Base-by-base conservation (phyloP, 495 filamentous ascomycete genomes). In the Gamarada debralockiae region DNA sequence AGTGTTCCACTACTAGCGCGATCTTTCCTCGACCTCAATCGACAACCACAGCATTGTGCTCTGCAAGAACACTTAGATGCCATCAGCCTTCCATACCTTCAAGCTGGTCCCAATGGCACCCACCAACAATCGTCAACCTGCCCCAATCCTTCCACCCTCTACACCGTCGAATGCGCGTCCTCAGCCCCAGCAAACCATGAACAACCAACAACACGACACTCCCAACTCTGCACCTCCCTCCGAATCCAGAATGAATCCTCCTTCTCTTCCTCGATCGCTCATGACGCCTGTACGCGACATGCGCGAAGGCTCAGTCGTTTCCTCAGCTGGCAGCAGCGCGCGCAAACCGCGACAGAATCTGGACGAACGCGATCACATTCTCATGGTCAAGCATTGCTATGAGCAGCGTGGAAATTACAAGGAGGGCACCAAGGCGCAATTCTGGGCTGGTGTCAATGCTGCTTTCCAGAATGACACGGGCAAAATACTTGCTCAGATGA, bases 401-500 rank as follows among this genome's bases (percentile, higher is more conserved):
- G 60, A 63, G 50, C 56, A 63, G 23, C 44, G 50, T 12, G 46
- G 51, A 6, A 44, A 53, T 23, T 63, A 40, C 31, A 63, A 63
- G 33, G 60, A 63, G 50, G 60, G 60, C 3, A 59, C 60, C 6
- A 63, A 63, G 20, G 55, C 60, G 8, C 56, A 59, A 40, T 63
- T 63, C 50, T 63, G 60, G 60, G 44, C 48, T 2, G 53, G 52
- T 13, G 60, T 63, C 15, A 59, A 59, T 46, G 17, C 48, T 6
- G 60, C 60, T 22, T 63, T 63, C 42, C 60, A 63, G 44, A 23
- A 15, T 18, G 60, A 63, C 12, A 63, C 60, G 13, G 60, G 60
- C 3, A 63, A 63, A 31, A 39, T 63, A 6, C 29, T 63, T 0
- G 60, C 60, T 14, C 60, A 63, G 56, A 63, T 63, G 60, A 63